These are phyloP conservation scores for Cyphellophora attinorum DNA, from an alignment of 2,329 filamentous ascomycete species.

Conservation along the genomic window DNA sequence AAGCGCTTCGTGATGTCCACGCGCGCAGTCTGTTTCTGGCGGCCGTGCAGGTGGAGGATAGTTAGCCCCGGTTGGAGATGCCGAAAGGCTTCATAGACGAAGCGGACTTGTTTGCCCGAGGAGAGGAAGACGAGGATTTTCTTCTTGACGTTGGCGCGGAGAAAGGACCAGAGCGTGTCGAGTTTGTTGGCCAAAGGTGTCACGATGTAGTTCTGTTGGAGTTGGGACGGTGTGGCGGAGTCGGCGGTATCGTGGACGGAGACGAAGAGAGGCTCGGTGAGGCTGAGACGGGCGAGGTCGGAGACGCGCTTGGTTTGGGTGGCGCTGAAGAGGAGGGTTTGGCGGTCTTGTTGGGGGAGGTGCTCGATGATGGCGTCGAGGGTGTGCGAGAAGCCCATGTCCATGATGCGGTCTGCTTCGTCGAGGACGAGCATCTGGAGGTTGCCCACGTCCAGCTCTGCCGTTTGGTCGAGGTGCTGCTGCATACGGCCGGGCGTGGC, in stretches of 20 bases:
- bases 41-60: conserved; percentile 82
- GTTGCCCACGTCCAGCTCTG: conserved; percentile 79
- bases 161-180: conserved; percentile 85
- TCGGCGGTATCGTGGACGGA: conserved; percentile 78
- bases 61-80: conserved; percentile 92
- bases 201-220: conserved; percentile 86
- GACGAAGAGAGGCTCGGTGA: conserved; percentile 89
- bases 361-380: conserved; percentile 92
- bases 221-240: conserved; percentile 67
- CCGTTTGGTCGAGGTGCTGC: conserved; percentile 91
- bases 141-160: conserved; percentile 79
- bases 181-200: conserved; percentile 82
- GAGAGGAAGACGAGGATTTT: conserved; percentile 96
- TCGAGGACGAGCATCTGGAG: conserved; percentile 88
- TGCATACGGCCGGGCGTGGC: conserved; percentile 92
- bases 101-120: conserved; percentile 91
- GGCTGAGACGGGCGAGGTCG: conserved; percentile 77
- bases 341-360: conserved; percentile 69
- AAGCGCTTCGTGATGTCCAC: conserved; percentile 83
- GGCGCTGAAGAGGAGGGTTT: conserved; percentile 91
- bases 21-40: conserved; percentile 83
- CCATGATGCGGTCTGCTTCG: conserved; percentile 92
- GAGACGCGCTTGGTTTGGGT: conserved; percentile 93
- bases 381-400: conserved; percentile 88
- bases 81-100: conserved; percentile 86